Evolutionary conservation across 1,139 yeast species (phyloP), one percentile per base, ranked within the genome.

Genomic region (Kluyveromyces sp.): DNA sequence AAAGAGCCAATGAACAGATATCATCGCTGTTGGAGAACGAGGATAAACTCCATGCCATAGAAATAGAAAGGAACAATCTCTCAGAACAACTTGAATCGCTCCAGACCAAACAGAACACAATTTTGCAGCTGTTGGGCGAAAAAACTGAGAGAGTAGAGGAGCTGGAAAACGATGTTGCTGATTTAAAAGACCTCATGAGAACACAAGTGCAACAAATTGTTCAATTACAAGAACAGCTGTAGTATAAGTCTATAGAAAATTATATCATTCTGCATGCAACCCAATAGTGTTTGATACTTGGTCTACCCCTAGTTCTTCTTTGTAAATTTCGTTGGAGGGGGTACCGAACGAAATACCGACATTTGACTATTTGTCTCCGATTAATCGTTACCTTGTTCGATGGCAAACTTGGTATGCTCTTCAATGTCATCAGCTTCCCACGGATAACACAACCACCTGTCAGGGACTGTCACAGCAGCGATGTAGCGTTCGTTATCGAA

Each of bases 141-240:
- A 88, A 89, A 60, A 75, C 88, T 12, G 98, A 94, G 61, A 74
- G 73, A 51, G 92, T 86, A 4, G 85, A 81, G 45, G 98, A 92
- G 63, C 70, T 94, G 42, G 73, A 73, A 51, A 95, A 95, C 3
- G 99, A 92, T 58, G 92, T 94, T 13, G 74, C 71, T 4, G 99
- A 92, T 62, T 70, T 92, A 63, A 92, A 89, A 63, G 89, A 83
- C 34, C 69, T 89, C 68, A 77, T 88, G 60, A 74, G 78, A 48
- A 74, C 76, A 49, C 98, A 92, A 63, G 92, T 88, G 28, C 94
- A 86, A 61, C 94, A 88, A 55, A 72, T 89, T 75, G 80, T 85
- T 36, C 84, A 77, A 46, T 67, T 83, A 64, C 83, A 78, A 51
- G 77, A 69, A 22, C 51, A 42, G 19, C 36, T 41, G 25, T 41